Conservation (phyloP, 106 monocot species). For the Phalaenopsis aphrodite region DNA sequence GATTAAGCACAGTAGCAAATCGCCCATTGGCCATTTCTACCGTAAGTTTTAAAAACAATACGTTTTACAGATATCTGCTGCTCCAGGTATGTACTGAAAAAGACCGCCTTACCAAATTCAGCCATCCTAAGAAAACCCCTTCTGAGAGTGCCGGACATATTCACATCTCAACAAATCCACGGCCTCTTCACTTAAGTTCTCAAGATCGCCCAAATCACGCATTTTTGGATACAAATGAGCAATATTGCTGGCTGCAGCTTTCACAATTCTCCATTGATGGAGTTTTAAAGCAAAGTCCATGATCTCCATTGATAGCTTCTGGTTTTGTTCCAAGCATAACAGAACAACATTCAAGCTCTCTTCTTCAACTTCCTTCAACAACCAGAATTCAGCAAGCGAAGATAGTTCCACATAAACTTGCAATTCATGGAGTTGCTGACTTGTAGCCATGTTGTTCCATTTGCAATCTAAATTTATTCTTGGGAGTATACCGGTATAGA, state of each 20-base stretch:
- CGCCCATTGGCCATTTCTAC: no score
- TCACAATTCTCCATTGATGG: slow-evolving; percentile 46
- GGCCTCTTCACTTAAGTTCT: slow-evolving; percentile 39
- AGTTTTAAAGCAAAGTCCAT: slow-evolving; percentile 30
- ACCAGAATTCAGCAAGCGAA: slow-evolving; percentile 73
- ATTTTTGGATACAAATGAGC: slow-evolving; percentile 58
- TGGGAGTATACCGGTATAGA: slow-evolving; percentile 61
- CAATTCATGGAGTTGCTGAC: slow-evolving; percentile 36
- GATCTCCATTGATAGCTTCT: slow-evolving; percentile 28
- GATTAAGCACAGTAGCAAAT: no score
- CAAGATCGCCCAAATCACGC: slow-evolving; percentile 50
- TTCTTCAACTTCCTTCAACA: slow-evolving; percentile 44
- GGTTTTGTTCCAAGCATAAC: slow-evolving; percentile 26
- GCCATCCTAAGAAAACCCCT: not conserved
- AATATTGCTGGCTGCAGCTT: slow-evolving; percentile 29
- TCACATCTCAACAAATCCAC: slow-evolving; percentile 49
- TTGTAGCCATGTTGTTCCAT: slow-evolving; percentile 54
- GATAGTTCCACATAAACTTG: slow-evolving; percentile 57
- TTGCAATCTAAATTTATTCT: slow-evolving; percentile 34
- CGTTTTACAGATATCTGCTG: no score
- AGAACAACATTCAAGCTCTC: slow-evolving; percentile 28
- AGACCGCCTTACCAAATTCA: not conserved
- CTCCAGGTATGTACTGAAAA: no score
- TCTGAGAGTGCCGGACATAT: slow-evolving; percentile 41
- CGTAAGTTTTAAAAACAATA: no score